Evolutionary conservation across 2,329 filamentous ascomycete species (phyloP).

Genomic region (Pseudocercospora cruenta): DNA sequence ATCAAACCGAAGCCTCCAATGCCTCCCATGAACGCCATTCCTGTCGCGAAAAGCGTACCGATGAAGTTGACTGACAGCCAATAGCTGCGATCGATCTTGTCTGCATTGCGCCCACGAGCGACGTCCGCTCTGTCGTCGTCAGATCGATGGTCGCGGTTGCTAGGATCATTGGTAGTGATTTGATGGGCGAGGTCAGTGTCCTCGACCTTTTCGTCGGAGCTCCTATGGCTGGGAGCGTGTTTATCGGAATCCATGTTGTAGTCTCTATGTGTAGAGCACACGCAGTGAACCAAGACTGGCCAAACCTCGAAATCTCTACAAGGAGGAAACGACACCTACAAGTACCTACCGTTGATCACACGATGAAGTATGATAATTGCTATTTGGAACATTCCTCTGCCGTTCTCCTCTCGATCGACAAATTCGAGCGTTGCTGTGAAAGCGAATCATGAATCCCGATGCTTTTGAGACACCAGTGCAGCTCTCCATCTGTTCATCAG

Average conservation of each 20-base stretch:
- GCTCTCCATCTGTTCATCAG: background rate
- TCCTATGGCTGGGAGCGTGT: background rate
- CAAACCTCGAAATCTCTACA: background rate
- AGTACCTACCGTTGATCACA: background rate
- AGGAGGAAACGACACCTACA: background rate
- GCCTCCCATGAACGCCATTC: constrained; percentile 32
- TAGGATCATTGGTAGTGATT: background rate
- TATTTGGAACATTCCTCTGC: background rate
- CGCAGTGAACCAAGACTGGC: background rate
- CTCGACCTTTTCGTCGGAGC: constrained; percentile 4
- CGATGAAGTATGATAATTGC: background rate
- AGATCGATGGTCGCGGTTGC: constrained; percentile 21
- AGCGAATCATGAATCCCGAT: background rate
- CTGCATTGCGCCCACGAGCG: constrained; percentile 26
- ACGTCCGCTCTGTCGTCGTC: constrained; percentile 29
- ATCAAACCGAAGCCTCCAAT: constrained; percentile 32
- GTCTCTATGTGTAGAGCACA: background rate
- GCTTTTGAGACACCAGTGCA: background rate
- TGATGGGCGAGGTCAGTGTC: background rate
- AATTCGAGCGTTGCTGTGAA: background rate
- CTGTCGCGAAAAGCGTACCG: constrained; percentile 29
- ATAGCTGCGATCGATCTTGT: constrained; percentile 28
- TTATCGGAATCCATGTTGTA: background rate
- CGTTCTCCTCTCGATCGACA: background rate
- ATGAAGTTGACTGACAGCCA: constrained; percentile 33